These are phyloP conservation scores for Domatiomyces catenatus DNA, from an alignment of 2,329 filamentous ascomycete genomes.

Conservation along the genomic window DNA sequence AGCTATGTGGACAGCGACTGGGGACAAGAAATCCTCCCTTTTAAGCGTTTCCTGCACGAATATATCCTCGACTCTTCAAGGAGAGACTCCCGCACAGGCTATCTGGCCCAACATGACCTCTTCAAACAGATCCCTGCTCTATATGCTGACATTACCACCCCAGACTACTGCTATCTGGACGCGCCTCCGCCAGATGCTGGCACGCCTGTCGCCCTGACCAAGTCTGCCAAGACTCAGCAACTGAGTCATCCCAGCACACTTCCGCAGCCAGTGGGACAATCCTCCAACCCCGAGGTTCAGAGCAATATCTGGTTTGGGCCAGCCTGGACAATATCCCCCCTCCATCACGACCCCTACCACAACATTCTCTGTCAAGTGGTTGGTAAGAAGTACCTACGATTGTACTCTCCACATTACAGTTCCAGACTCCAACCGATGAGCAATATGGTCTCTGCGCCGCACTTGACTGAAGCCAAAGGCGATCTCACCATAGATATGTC, in stretches of 20 bases:
- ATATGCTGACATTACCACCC: constrained; percentile 58
- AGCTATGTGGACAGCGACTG: constrained; percentile 78
- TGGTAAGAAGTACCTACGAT: constrained; percentile 76
- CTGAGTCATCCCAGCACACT: constrained; percentile 5
- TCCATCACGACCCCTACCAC: constrained; percentile 89
- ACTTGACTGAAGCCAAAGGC: constrained; percentile 21
- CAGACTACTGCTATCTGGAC: constrained; percentile 67
- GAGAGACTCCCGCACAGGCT: constrained; percentile 40
- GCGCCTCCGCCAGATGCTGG: constrained; percentile 42
- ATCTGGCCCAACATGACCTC: constrained; percentile 84
- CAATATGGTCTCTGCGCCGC: constrained; percentile 18
- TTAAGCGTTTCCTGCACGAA: constrained; percentile 50
- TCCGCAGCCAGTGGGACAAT: constrained; percentile 8
- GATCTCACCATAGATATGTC: constrained; percentile 65
- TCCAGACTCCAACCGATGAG: constrained; percentile 45
- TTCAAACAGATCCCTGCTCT: constrained; percentile 67
- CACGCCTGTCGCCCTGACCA: constrained; percentile 30
- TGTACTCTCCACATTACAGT: constrained; percentile 58
- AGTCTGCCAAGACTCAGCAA: constrained; percentile 10
- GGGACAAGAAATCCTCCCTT: constrained; percentile 67
- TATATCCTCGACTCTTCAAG: constrained; percentile 36
- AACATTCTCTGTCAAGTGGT: constrained; percentile 84
- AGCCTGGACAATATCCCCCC: constrained; percentile 68
- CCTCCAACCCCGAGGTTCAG: constrained; percentile 22
- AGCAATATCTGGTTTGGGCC: constrained; percentile 93